Evolutionary conservation across 345 rosid genomes (phyloP).

Genomic region (Eucalyptus brandiana): DNA sequence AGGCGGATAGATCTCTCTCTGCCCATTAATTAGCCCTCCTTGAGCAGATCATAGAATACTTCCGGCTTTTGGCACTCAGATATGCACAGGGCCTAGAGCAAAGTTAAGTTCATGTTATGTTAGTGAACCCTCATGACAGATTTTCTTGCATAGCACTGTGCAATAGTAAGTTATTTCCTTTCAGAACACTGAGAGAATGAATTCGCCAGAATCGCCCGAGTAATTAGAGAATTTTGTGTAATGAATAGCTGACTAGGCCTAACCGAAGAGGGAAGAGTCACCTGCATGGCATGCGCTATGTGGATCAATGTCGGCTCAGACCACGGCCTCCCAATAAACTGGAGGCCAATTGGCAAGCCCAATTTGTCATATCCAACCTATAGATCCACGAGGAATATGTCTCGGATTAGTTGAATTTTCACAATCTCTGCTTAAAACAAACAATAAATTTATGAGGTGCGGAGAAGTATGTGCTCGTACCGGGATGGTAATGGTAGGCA

Average conservation of each 20-base stretch:
- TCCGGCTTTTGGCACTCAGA: conserved; percentile 31
- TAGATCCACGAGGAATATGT: not conserved
- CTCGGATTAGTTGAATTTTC: not conserved
- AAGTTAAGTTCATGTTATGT: not conserved
- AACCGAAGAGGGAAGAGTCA: not conserved
- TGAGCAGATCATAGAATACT: conserved; percentile 41
- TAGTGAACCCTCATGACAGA: not conserved
- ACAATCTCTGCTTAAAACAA: not conserved
- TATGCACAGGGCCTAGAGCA: conserved; percentile 23
- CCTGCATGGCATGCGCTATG: conserved; percentile 60
- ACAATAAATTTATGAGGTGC: not conserved
- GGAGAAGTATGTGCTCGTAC: conserved; percentile 6
- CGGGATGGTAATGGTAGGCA: conserved; percentile 62
- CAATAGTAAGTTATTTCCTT: not conserved
- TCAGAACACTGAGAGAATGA: not conserved
- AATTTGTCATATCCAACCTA: conserved; percentile 62
- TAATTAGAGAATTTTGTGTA: not conserved
- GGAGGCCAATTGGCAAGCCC: conserved; percentile 65
- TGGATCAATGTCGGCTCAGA: conserved; percentile 54
- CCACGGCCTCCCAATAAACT: conserved; percentile 75
- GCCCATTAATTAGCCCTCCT: not conserved
- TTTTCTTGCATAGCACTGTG: not conserved
- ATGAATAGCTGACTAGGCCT: not conserved
- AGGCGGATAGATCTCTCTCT: not conserved
- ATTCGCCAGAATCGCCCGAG: not conserved